Evolutionary conservation across 108 stramenopile species (phyloP).

Genomic region (Epithemia pelagica): DNA sequence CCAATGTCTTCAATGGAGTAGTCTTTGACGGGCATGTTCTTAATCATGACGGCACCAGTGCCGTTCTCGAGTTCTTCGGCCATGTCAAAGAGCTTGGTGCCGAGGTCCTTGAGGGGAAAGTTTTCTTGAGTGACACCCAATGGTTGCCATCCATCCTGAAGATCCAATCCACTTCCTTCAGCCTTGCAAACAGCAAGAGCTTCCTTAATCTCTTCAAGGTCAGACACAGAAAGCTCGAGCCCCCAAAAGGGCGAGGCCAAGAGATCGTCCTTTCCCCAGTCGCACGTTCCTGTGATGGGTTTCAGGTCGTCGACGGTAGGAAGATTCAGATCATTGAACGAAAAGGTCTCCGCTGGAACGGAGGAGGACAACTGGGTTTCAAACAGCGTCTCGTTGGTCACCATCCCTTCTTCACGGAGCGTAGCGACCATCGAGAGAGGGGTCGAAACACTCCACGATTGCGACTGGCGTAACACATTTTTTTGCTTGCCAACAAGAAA

Average conservation of each 20-base stretch:
- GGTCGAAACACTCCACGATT: background rate
- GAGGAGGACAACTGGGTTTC: background rate
- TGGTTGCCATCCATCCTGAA: background rate
- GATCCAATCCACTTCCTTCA: background rate
- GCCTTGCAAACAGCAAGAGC: background rate
- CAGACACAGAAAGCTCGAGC: background rate
- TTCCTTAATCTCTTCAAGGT: background rate
- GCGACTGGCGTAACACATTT: background rate
- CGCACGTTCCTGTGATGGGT: background rate
- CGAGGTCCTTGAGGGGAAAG: background rate
- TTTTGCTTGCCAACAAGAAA: background rate
- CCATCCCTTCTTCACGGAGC: background rate
- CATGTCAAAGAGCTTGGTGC: background rate
- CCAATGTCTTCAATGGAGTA: background rate
- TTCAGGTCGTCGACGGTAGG: background rate
- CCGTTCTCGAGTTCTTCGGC: background rate
- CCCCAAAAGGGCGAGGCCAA: background rate
- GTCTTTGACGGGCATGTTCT: background rate
- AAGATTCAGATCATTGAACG: background rate
- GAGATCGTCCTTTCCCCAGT: background rate
- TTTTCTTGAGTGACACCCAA: conserved; percentile 1
- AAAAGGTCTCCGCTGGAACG: background rate
- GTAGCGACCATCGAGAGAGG: background rate
- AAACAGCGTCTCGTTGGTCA: background rate
- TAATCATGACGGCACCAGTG: background rate